phyloP scores from a whole-genome alignment of 2,329 filamentous ascomycete species.

The Epichloe elymi region DNA sequence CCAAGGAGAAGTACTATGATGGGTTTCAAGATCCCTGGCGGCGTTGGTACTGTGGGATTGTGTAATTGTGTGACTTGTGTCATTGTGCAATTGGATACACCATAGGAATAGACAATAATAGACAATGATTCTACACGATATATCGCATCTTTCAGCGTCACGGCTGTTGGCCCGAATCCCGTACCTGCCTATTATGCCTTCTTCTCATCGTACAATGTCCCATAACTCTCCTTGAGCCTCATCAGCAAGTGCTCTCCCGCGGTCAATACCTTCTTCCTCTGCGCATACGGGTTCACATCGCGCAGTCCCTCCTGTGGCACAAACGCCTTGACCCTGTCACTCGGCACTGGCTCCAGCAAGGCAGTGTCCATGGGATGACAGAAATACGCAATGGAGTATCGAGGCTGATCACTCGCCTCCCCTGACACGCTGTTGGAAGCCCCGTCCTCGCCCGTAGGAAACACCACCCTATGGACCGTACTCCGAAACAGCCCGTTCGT shows the following conservation, averaged over 20 bases:
- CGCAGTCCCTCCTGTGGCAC: conserved; percentile 18
- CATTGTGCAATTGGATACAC: conserved; percentile 18
- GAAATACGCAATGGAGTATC: conserved; percentile 58
- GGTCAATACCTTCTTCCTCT: conserved; percentile 44
- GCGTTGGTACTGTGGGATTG: conserved; percentile 30
- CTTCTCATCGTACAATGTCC: conserved; percentile 37
- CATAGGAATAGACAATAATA: too few relatives aligned
- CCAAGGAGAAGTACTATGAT: conserved; percentile 19
- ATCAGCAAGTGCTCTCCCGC: conserved; percentile 51
- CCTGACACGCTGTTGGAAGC: conserved; percentile 18
- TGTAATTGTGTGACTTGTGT: conserved; percentile 19
- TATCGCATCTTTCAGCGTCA: neutral
- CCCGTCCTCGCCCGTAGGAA: conserved; percentile 25
- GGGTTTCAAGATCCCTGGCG: conserved; percentile 28
- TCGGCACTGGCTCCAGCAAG: conserved; percentile 45
- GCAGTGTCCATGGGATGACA: conserved; percentile 47
- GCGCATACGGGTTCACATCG: conserved; percentile 33
- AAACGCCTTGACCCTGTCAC: conserved; percentile 37
- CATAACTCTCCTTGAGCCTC: conserved; percentile 46
- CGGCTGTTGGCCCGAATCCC: neutral
- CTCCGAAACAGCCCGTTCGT: conserved; percentile 77
- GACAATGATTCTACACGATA: too few relatives aligned
- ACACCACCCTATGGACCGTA: conserved; percentile 81
- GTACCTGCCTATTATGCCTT: neutral
- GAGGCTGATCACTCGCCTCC: conserved; percentile 35